Conservation (phyloP, 805 yeast genomes). For the Spathaspora passalidarum region DNA sequence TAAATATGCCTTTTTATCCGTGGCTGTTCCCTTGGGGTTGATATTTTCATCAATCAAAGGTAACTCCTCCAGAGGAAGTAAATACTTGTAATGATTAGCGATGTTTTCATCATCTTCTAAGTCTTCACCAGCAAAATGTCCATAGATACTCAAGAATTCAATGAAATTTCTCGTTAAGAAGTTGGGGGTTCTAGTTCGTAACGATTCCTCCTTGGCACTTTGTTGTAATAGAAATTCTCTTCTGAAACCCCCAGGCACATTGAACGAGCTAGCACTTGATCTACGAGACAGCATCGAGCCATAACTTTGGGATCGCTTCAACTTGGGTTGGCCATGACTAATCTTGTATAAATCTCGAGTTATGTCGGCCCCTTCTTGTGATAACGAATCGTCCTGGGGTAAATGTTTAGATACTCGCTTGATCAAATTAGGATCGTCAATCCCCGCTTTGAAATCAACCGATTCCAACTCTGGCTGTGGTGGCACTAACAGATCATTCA, state of each 20-base stretch:
- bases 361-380: slow-evolving; percentile 49
- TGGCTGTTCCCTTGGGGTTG: slow-evolving; percentile 59
- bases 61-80: slow-evolving; percentile 14
- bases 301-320: slow-evolving; percentile 16
- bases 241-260: slow-evolving; percentile 83
- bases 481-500: slow-evolving; percentile 6
- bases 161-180: slow-evolving; percentile 68
- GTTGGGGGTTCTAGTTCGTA: slow-evolving; percentile 31
- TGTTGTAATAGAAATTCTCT: slow-evolving; percentile 56
- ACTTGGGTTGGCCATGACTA: slow-evolving; percentile 14
- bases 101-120: slow-evolving; percentile 64
- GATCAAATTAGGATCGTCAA: slow-evolving; percentile 31
- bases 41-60: slow-evolving; percentile 11
- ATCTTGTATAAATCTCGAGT: slow-evolving; percentile 45
- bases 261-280: slow-evolving; percentile 65
- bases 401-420: slow-evolving; percentile 36
- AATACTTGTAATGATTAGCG: slow-evolving; percentile 45
- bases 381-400: slow-evolving; percentile 30
- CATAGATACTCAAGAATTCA: slow-evolving; percentile 75
- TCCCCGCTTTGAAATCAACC: slow-evolving; percentile 14
- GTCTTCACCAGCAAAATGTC: slow-evolving; percentile 85
- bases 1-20: slow-evolving; percentile 70
- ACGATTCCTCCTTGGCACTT: slow-evolving; percentile 15
- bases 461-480: slow-evolving; percentile 8
- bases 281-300: slow-evolving; percentile 33